Evolutionary conservation across 352 stramenopile species (phyloP), one percentile per base, ranked within the genome.

Genomic region (Pelagophyceae sp.): DNA sequence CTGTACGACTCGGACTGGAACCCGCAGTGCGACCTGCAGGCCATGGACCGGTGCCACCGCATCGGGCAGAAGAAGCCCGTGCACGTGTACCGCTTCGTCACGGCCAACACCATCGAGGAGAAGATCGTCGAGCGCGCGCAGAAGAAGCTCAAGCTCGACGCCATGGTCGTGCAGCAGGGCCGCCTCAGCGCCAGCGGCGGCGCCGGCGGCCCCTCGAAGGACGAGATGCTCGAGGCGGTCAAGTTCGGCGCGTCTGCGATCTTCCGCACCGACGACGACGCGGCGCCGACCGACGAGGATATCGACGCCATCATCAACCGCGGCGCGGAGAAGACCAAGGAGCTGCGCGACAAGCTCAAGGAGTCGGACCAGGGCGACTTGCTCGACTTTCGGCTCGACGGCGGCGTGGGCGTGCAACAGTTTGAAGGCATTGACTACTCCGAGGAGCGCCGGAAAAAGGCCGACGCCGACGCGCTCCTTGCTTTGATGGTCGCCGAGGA

Each of bases 1-100:
- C 94, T 99, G 69, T 98, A 98, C 83, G 95, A 99, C 84, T 95
- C 85, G 75, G 96, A 99, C 84, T 99, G 96, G 96, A 99, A 99
- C 80, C 95, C 95, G 1, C 95, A 97, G 78, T 83, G 82, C 17
- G 95, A 99, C 91, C 84, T 99, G 5, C 97, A 99, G 84, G 97
- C 97, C 2, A 96, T 98, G 91, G 97, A 99, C 90, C 91, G 97
- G 65, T 96, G 94, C 19, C 96, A 99, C 87, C 90, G 97, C 82
- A 97, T 99, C 72, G 97, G 97, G 5, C 96, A 99, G 83, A 99
- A 96, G 78, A 98, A 98, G 82, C 92, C 92, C 3, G 97, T 99
- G 50, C 95, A 87, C 65, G 93, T 99, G 15, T 99, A 98, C 85
- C 95, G 96, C 31, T 92, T 99, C 69, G 97, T 99, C 35, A 98